Evolutionary conservation across 2,329 filamentous ascomycete species (phyloP).

Genomic region (Immersiporthe knoxdaviesiana): DNA sequence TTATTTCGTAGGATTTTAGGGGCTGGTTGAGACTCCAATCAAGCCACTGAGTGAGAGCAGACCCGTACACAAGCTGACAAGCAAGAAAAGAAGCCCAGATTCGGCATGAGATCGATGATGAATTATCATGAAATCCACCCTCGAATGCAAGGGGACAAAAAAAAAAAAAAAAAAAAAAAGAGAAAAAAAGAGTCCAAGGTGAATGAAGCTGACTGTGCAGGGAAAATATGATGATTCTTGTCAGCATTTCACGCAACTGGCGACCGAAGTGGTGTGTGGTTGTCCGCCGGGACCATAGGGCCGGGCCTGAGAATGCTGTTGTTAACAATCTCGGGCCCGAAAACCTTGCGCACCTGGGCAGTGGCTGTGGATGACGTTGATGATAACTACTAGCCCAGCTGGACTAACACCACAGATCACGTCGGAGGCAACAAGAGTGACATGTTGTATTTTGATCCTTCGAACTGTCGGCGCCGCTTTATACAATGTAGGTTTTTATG

Average conservation of each 20-base stretch:
- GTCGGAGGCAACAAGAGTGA: not conserved
- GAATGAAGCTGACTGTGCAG: slow-evolving; percentile 11
- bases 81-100: no score
- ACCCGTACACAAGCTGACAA: no score
- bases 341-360: not conserved
- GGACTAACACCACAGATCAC: not conserved
- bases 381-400: not conserved
- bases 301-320: slow-evolving; percentile 4
- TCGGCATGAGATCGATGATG: no score
- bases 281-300: not conserved
- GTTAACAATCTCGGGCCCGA: not conserved
- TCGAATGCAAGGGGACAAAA: no score
- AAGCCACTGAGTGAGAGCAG: no score
- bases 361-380: not conserved
- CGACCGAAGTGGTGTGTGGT: slow-evolving; percentile 39
- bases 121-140: no score
- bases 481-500: not conserved
- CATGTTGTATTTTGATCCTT: not conserved
- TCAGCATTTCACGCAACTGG: slow-evolving; percentile 50
- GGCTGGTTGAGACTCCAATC: no score
- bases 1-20: no score
- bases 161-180: no score
- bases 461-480: not conserved
- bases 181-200: not conserved
- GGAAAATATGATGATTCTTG: slow-evolving; percentile 39